Percentiles rank a stretch among this genome's conserved stretches.
phyloP scores from a whole-genome alignment of 306 rosid genomes.

The Notholithocarpus densiflorus region DNA sequence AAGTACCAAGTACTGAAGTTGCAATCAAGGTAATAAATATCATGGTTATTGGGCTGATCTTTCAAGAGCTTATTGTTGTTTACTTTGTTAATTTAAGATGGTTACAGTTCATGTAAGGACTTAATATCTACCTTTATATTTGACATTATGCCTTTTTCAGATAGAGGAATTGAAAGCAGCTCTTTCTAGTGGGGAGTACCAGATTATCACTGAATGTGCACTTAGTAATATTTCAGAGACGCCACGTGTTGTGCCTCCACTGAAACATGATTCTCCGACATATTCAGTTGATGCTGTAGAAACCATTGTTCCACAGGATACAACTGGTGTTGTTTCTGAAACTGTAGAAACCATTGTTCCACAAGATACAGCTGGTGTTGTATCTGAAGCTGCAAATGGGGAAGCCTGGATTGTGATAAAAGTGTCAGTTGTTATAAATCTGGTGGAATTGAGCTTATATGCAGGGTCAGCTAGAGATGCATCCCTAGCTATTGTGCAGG shows the following conservation, averaged over 20 bases:
- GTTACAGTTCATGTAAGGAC: neutral
- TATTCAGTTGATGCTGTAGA: conserved; percentile 38
- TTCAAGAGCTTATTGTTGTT: neutral
- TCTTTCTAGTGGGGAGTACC: conserved; percentile 83
- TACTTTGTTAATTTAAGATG: neutral
- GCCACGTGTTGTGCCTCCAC: conserved; percentile 55
- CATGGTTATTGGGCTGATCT: conserved; percentile 15
- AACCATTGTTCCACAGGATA: conserved; percentile 32
- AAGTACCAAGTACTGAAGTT: conserved; percentile 68
- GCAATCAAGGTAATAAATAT: conserved; percentile 55
- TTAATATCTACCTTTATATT: conserved; percentile 10
- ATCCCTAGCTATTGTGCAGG: conserved; percentile 92
- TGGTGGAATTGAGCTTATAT: conserved; percentile 76
- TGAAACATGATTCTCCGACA: conserved; percentile 36
- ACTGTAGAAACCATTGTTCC: conserved; percentile 13
- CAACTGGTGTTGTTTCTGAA: conserved; percentile 40
- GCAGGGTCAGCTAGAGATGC: conserved; percentile 70
- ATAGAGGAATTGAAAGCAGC: conserved; percentile 85
- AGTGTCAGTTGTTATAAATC: conserved; percentile 60
- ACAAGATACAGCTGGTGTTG: conserved; percentile 36
- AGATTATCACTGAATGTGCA: conserved; percentile 89
- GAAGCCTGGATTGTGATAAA: conserved; percentile 51
- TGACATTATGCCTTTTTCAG: conserved; percentile 46
- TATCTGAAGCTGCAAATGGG: conserved; percentile 35
- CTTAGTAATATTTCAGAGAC: conserved; percentile 83